Conservation (phyloP, 225 moss, liverwort and hornwort genomes). For the Lunularia cruciata region DNA sequence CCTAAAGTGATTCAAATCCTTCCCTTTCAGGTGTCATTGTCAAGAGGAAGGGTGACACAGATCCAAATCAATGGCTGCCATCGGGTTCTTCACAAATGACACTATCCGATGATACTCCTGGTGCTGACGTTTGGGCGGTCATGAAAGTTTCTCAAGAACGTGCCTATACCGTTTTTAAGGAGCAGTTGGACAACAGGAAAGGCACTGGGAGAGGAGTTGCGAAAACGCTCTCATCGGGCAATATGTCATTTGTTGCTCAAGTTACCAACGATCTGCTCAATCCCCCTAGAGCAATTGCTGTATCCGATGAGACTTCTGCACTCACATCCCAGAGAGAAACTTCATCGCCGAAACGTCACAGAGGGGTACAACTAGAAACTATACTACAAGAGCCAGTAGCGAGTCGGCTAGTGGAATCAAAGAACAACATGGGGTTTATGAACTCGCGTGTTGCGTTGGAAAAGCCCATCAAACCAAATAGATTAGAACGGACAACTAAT, state of each 20-base stretch:
- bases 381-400: not conserved
- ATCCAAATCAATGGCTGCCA: constrained; percentile 31
- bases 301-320: constrained; percentile 2
- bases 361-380: not conserved
- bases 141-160: constrained; percentile 52
- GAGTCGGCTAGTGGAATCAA: not conserved
- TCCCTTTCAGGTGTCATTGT: constrained; percentile 10
- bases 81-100: constrained; percentile 41
- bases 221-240: constrained; percentile 37
- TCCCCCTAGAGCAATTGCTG: not conserved
- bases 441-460: constrained; percentile 1
- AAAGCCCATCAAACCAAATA: constrained; percentile 12
- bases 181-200: constrained; percentile 31
- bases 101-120: constrained; percentile 41
- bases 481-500: not conserved
- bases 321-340: constrained; percentile 25
- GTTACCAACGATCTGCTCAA: constrained; percentile 25
- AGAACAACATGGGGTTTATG: not conserved
- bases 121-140: constrained; percentile 48
- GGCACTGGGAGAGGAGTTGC: constrained; percentile 26
- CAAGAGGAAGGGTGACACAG: constrained; percentile 18
- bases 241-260: constrained; percentile 43
- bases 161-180: constrained; percentile 41
- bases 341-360: not conserved
- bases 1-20: no score